These are phyloP conservation scores for Xylariales sp. DNA, from an alignment of 2,329 filamentous ascomycete species.

Conservation along the genomic window DNA sequence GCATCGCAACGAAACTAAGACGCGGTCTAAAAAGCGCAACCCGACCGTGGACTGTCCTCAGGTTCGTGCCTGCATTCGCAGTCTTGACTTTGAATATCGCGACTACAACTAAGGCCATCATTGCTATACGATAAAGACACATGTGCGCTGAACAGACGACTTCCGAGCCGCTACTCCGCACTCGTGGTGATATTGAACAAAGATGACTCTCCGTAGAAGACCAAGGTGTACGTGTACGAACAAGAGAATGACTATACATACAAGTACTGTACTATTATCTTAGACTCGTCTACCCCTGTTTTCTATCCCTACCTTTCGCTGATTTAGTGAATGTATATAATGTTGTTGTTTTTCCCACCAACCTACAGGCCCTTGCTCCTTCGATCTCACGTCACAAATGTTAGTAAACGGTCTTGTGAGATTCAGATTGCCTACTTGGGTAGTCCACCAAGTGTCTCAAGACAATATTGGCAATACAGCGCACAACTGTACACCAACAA, in stretches of 20 bases:
- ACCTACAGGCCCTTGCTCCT: slow-evolving; percentile 16
- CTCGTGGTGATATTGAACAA: slow-evolving; percentile 15
- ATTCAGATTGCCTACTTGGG: neutral
- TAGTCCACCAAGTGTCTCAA: neutral
- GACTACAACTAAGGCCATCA: neutral
- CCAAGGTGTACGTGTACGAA: neutral
- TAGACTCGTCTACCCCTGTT: too few relatives aligned
- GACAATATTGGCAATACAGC: neutral
- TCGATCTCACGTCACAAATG: slow-evolving; percentile 16
- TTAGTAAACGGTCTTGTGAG: neutral
- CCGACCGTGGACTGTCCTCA: slow-evolving; percentile 11
- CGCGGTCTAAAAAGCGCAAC: slow-evolving; percentile 29
- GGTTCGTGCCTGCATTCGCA: slow-evolving; percentile 18
- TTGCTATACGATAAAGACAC: neutral
- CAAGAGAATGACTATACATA: too few relatives aligned
- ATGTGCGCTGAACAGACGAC: slow-evolving; percentile 14
- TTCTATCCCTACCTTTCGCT: too few relatives aligned
- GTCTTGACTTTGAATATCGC: slow-evolving; percentile 14
- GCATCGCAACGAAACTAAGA: slow-evolving; percentile 28
- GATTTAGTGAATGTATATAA: neutral
- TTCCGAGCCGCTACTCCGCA: slow-evolving; percentile 11
- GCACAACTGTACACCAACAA: slow-evolving; percentile 3
- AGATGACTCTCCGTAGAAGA: neutral
- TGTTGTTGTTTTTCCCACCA: neutral
- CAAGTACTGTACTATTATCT: too few relatives aligned